phyloP scores from a whole-genome alignment of 129 eudicot genomes.

The Helianthus tuberosus region DNA sequence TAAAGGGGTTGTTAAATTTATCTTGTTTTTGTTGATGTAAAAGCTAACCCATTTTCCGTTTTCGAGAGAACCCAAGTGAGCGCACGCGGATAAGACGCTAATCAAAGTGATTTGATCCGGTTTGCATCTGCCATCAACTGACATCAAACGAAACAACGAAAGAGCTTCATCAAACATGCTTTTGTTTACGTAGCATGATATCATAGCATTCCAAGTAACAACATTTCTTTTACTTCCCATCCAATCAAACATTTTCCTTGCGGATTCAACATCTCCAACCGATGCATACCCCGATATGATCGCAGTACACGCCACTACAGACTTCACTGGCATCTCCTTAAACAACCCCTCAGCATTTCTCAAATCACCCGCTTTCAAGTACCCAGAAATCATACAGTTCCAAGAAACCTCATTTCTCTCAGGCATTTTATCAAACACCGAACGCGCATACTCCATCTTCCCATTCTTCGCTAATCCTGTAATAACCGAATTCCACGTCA shows the following conservation, averaged over 20 bases:
- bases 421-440: slow-evolving; percentile 57
- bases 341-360: slow-evolving; percentile 43
- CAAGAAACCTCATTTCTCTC: slow-evolving; percentile 63
- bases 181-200: slow-evolving; percentile 53
- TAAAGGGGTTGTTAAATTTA: slow-evolving; percentile 46
- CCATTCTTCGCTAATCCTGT: slow-evolving; percentile 52
- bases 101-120: slow-evolving; percentile 53
- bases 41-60: slow-evolving; percentile 67
- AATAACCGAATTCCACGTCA: slow-evolving; percentile 65
- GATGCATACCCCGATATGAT: slow-evolving; percentile 57
- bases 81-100: slow-evolving; percentile 54
- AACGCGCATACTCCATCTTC: slow-evolving; percentile 44
- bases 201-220: slow-evolving; percentile 80
- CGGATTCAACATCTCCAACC: slow-evolving; percentile 47
- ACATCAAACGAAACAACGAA: slow-evolving; percentile 47
- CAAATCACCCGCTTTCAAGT: slow-evolving; percentile 50
- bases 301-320: slow-evolving; percentile 56
- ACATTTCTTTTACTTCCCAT: slow-evolving; percentile 50
- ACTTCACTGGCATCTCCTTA: slow-evolving; percentile 54
- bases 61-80: slow-evolving; percentile 61
- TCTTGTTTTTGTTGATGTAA: slow-evolving; percentile 48
- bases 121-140: slow-evolving; percentile 50
- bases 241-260: slow-evolving; percentile 51
- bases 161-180: slow-evolving; percentile 54
- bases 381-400: slow-evolving; percentile 61